These are phyloP conservation scores for Termitomyces sp. DNA, from an alignment of 768 basidiomycete genomes.

Conservation along the genomic window DNA sequence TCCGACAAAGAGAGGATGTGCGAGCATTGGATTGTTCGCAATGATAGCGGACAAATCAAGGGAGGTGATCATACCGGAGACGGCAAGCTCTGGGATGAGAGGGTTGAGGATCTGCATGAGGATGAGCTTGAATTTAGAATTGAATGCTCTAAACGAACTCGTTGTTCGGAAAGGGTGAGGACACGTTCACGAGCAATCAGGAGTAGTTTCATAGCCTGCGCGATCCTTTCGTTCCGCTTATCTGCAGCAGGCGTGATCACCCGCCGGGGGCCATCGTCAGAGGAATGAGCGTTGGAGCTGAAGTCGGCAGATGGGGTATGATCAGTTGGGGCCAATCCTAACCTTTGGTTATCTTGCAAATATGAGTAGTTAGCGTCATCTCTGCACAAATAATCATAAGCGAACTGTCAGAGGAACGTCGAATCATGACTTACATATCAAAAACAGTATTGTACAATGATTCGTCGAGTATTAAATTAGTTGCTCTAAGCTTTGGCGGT, in stretches of 20 bases:
- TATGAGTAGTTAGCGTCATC: conserved; percentile 40
- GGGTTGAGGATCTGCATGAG: conserved; percentile 45
- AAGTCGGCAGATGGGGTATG: conserved; percentile 13
- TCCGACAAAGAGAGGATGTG: conserved; percentile 59
- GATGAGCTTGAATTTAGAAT: neutral
- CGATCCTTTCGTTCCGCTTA: conserved; percentile 48
- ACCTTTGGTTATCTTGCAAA: conserved; percentile 30
- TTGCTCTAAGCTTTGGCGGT: conserved; percentile 68
- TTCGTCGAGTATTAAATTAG: conserved; percentile 65
- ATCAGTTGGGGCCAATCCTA: conserved; percentile 36
- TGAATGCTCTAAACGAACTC: conserved; percentile 34
- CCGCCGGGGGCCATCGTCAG: conserved; percentile 10
- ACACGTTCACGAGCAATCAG: conserved; percentile 67
- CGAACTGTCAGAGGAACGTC: neutral
- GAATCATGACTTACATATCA: conserved; percentile 36
- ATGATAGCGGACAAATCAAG: conserved; percentile 63
- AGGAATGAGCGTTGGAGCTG: conserved; percentile 9
- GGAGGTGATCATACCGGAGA: conserved; percentile 53
- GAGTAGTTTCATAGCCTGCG: conserved; percentile 62
- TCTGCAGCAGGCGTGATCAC: conserved; percentile 46
- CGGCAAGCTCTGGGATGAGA: conserved; percentile 36
- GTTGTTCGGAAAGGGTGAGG: conserved; percentile 70
- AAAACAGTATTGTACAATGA: conserved; percentile 46
- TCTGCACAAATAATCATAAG: conserved; percentile 20
- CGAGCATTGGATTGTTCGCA: conserved; percentile 62